phyloP scores from a whole-genome alignment of 2,329 filamentous ascomycete species.

The Sporothrix brasiliensis region DNA sequence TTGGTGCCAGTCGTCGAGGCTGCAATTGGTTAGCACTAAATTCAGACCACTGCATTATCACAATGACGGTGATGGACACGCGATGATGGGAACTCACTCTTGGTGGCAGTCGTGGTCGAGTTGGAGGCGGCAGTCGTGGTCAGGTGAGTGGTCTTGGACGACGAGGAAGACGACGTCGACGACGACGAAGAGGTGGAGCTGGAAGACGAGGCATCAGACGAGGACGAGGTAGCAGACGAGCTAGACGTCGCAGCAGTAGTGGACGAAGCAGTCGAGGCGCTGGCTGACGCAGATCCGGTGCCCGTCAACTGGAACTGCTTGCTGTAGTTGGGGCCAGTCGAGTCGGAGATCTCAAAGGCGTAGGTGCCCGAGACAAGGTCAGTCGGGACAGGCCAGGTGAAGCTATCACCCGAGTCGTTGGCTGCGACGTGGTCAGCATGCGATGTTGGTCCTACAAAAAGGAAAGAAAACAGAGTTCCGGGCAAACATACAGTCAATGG shows the following conservation, averaged over 20 bases:
- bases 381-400: slow-evolving; percentile 47
- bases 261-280: slow-evolving; percentile 35
- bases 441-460: background rate
- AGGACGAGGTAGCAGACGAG: slow-evolving; percentile 32
- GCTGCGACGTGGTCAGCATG: slow-evolving; percentile 39
- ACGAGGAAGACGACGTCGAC: slow-evolving; percentile 12
- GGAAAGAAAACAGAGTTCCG: background rate
- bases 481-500: slow-evolving; percentile 45
- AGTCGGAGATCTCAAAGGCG: slow-evolving; percentile 52
- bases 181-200: slow-evolving; percentile 15
- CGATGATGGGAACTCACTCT: slow-evolving; percentile 19
- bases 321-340: slow-evolving; percentile 50
- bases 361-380: slow-evolving; percentile 48
- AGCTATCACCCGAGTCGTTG: slow-evolving; percentile 43
- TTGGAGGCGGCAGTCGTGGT: slow-evolving; percentile 18
- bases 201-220: slow-evolving; percentile 32
- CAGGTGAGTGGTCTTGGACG: slow-evolving; percentile 12
- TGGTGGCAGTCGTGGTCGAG: slow-evolving; percentile 29
- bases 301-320: slow-evolving; percentile 44
- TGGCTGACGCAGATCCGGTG: slow-evolving; percentile 35
- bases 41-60: background rate
- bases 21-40: slow-evolving; percentile 31
- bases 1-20: slow-evolving; percentile 35
- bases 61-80: background rate
- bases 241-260: slow-evolving; percentile 31